Base-by-base conservation (phyloP, 2,329 filamentous ascomycete genomes). In the Pezizomycotina sp. region DNA sequence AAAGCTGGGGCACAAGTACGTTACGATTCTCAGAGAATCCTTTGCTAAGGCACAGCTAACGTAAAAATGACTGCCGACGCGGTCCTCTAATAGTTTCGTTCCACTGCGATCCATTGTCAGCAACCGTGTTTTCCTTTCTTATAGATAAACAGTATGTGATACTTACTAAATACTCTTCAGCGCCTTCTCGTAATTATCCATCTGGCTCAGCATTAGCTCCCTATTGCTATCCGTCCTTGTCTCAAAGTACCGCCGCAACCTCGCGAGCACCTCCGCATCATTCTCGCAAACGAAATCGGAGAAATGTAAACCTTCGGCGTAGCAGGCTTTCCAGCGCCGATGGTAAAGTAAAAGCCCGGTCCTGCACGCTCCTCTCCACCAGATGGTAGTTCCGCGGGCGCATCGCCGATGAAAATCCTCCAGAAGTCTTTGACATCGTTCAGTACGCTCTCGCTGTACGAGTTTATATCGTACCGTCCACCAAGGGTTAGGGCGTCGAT, bases 401-500 rank as follows among this genome's bases (percentile, higher is more conserved):
- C 45, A 15, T 49, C 47, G 2, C 30, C 42, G 7, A 51, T 42
- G 19, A 51, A 50, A 6, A 45, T 43, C 10, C 43, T 45, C 49
- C 49, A 51, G 19, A 51, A 43, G 15, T 49, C 48, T 14, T 37
- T 43, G 6, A 51, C 37, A 34, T 48, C 45, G 13, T 29, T 32
- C 7, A 51, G 34, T 1, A 47, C 47, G 34, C 48, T 42, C 21
- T 42, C 32, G n/a, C 38, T 42, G 14, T 42, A 42, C 12, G 31
- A 32, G 3, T 30, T 35, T 19, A 45, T 24, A 28, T 45, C 29
- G 15, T 46, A 34, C 10, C 39, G 34, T 9, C 49, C 49, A 9
- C 49, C 49, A 4, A 51, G 42, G 2, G 49, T 50, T 6, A 51
- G 38, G n/a, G 38, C 46, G 34, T 51, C 49, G 43, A 50, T 47